Base-by-base conservation (phyloP, 2,329 filamentous ascomycete genomes). In the Drechmeria coniospora region DNA sequence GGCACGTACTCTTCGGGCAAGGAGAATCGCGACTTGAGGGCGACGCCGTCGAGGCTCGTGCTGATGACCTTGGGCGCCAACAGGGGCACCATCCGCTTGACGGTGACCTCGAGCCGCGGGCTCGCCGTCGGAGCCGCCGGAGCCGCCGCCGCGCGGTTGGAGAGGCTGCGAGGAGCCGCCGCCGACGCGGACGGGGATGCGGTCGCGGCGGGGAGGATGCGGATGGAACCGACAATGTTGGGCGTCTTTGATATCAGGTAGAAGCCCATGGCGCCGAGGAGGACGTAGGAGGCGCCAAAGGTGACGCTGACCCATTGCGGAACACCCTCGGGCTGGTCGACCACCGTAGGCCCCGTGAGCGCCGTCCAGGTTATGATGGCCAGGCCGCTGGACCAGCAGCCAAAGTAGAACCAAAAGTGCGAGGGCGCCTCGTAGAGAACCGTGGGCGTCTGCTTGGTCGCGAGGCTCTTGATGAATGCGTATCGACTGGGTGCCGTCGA, bases 351-450 rank as follows among this genome's bases (percentile, higher is more conserved):
- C 7, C 46, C 51, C 11, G 53, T 56, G 27, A 54, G 32, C 8
- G 33, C 38, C 4, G 51, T 51, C 53, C 53, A 56, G 1, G 38
- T 32, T 12, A 56, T 33, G 17, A 56, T 47, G 6, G 42, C 65
- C 14, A 59, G 34, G 2, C 65, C 65, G 15, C 68, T 63, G 10
- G 54, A 47, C 49, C 74, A 74, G 43, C 68, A 69, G 25, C 68
- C 65, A 38, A 68, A 44, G 35, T 76, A 62, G 47, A 74, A 77
- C 50, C 63, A 61, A 31, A 65, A 65, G 41, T 79, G 74, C 1
- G 72, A 71, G 10, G 71, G 70, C 2, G 67, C 65, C 41, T 74
- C 60, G 55, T 79, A 82, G 23, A 82, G 57, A 3, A 67, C 50
- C 6, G 75, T 71, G 5, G 66, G 60, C 2, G 59, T 52, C n/a